phyloP scores from a whole-genome alignment of 2,329 filamentous ascomycete genomes.

The Alternaria solani region DNA sequence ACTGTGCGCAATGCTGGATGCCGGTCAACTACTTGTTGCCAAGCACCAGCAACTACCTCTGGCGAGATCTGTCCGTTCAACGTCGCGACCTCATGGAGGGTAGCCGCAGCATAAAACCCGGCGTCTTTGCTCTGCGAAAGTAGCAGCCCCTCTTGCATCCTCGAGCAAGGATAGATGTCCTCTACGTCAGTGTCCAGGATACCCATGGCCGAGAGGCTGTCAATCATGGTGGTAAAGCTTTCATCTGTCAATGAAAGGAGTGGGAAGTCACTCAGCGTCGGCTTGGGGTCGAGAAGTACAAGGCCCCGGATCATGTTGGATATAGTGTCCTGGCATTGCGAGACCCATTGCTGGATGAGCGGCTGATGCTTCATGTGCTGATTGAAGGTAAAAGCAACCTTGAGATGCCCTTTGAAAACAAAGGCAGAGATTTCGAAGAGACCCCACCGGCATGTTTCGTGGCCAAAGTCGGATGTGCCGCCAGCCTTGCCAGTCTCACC shows the following conservation, averaged over 20 bases:
- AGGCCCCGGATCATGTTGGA: conserved; percentile 39
- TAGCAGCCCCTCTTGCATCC: conserved; percentile 45
- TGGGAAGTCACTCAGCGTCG: conserved; percentile 56
- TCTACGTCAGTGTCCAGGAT: conserved; percentile 51
- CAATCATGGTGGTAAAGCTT: conserved; percentile 50
- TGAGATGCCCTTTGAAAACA: conserved; percentile 56
- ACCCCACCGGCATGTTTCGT: conserved; percentile 55
- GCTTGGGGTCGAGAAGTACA: conserved; percentile 33
- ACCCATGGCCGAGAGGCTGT: conserved; percentile 51
- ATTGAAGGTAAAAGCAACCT: conserved; percentile 62
- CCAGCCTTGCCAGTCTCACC: conserved; percentile 57
- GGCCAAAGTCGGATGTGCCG: conserved; percentile 56
- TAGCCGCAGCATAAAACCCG: conserved; percentile 45
- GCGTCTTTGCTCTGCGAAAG: conserved; percentile 43
- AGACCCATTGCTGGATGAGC: conserved; percentile 55
- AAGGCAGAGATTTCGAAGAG: conserved; percentile 63
- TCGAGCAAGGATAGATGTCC: conserved; percentile 48
- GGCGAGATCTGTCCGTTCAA: conserved; percentile 19
- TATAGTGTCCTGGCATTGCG: conserved; percentile 48
- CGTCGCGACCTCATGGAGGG: conserved; percentile 37
- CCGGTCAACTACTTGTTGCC: conserved; percentile 39
- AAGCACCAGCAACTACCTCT: conserved; percentile 34
- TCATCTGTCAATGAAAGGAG: conserved; percentile 56
- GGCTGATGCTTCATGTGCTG: conserved; percentile 57
- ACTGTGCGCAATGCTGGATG: conserved; percentile 44